These are phyloP conservation scores for Thuidium tamariscinum DNA, from an alignment of 225 moss, liverwort and hornwort species.

Conservation along the genomic window DNA sequence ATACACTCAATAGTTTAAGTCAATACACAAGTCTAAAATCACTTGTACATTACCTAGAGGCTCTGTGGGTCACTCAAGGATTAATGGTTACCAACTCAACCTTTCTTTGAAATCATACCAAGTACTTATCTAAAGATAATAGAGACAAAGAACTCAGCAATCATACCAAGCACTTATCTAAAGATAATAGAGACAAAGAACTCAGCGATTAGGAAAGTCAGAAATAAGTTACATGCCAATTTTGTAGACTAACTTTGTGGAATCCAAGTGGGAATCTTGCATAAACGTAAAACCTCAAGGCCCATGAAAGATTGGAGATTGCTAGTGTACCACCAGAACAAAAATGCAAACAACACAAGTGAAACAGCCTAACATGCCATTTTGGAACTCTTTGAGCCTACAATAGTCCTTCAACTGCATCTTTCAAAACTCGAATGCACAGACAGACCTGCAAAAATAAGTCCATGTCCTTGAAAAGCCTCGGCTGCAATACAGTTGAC, in stretches of 20 bases:
- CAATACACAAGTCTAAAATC: background rate
- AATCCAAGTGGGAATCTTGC: background rate
- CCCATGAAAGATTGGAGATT: background rate
- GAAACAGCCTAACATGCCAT: background rate
- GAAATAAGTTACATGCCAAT: background rate
- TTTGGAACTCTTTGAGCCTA: background rate
- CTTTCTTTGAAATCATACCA: background rate
- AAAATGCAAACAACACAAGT: background rate
- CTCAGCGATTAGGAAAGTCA: background rate
- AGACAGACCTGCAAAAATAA: background rate
- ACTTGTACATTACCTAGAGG: background rate
- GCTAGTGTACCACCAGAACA: background rate
- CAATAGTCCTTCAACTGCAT: background rate
- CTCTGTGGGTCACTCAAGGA: background rate
- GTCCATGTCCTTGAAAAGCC: background rate
- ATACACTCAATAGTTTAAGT: background rate
- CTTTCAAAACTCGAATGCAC: background rate
- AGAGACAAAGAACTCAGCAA: background rate
- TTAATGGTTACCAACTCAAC: background rate
- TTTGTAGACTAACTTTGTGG: background rate
- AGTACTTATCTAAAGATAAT: background rate
- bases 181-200: background rate
- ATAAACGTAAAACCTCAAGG: background rate
- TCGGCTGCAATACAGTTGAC: background rate
- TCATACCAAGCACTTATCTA: background rate